Base-by-base conservation (phyloP, 331 rosid species). In the Pyrus hybrid region DNA sequence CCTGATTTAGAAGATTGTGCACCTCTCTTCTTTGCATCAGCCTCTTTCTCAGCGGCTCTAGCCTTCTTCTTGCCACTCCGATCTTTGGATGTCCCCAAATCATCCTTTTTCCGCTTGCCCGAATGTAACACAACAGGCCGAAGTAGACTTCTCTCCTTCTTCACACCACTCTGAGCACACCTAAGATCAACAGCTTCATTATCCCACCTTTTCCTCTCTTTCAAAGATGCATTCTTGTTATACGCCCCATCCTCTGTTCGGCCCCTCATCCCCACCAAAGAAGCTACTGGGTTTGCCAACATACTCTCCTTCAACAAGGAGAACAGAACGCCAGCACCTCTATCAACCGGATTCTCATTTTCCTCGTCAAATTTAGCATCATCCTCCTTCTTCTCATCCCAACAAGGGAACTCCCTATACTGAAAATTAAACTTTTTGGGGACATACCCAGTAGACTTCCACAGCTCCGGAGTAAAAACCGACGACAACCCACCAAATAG, bases 401-500 rank as follows among this genome's bases (percentile, higher is more conserved):
- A 95, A 71, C 82, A 84, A 35, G 97, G 93, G 45, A 95, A 95
- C 88, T 95, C 99, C 84, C 81, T 87, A 32, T 91, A 92, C 83
- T 83, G 91, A 87, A 91, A 89, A 80, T 82, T 92, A 43, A 95
- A 89, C 89, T 87, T 87, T 79, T 91, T 92, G 17, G 98, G 98
- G 69, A 89, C 91, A 72, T 91, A 92, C 4, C 99, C 98, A 11
- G 93, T 85, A 76, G 93, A 89, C 78, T 92, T 95, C 99, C 99
- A 95, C 23, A 95, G 75, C 77, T 91, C 88, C 1, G 96, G 93
- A 11, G 89, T 78, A 68, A 85, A 92, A 73, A 95, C 86, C 2
- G 96, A 84, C 0, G 99, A 62, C 78, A 89, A 22, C 3, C 88
- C 91, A 1, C 83, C 76, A 35, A 92, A 92, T 14, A 95, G 62